A percentile compares a stretch with the other conserved stretches of the same genome.
These are phyloP conservation scores for Leptographium galeiforme DNA, from an alignment of 2,329 filamentous ascomycete genomes.

Conservation along the genomic window DNA sequence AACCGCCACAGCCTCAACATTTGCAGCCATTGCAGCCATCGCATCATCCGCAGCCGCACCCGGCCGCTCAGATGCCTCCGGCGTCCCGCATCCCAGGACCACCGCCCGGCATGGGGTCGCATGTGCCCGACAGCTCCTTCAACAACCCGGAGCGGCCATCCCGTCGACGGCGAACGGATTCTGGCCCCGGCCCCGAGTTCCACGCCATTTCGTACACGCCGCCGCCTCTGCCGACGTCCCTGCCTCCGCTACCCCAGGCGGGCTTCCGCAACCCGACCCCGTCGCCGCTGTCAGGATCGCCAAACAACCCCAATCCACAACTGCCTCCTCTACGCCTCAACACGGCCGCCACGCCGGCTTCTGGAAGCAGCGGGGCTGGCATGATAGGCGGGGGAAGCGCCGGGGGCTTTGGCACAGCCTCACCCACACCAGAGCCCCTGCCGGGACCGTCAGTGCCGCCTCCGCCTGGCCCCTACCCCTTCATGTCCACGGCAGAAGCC, in stretches of 20 bases:
- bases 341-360: constrained; percentile 14
- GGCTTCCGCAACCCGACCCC: constrained; percentile 8
- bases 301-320: constrained; percentile 4
- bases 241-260: neutral
- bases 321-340: constrained; percentile 8
- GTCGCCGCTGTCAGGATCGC: constrained; percentile 7
- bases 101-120: constrained; percentile 10
- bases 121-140: constrained; percentile 13
- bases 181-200: constrained; percentile 4
- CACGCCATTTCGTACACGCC: constrained; percentile 1
- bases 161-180: constrained; percentile 9
- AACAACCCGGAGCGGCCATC: constrained; percentile 6
- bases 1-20: neutral
- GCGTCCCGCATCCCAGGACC: constrained; percentile 7
- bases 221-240: constrained; percentile 1
- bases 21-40: neutral
- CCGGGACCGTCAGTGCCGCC: constrained; percentile 2
- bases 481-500: neutral
- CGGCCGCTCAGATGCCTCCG: constrained; percentile 4
- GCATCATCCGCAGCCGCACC: neutral
- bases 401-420: constrained; percentile 7
- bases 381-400: constrained; percentile 14
- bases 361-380: constrained; percentile 6
- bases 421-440: constrained; percentile 6
- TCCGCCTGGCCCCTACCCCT: constrained; percentile 1